Base-by-base conservation (phyloP, 805 yeast genomes). In the Yarrowia divulgata region DNA sequence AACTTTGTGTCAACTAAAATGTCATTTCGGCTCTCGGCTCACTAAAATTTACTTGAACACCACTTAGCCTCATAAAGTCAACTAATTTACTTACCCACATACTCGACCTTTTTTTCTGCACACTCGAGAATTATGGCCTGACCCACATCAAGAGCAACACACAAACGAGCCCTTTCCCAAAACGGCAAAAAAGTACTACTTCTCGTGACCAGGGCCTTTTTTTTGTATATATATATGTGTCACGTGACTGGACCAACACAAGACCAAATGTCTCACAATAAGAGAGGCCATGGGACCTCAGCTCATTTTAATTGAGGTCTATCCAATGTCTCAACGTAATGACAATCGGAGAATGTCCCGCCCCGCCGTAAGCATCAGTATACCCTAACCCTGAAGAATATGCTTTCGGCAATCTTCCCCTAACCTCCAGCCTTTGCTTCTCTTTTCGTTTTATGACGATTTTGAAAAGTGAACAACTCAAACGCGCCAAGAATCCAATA, bases 401-500 rank as follows among this genome's bases (percentile, higher is more conserved):
- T 23, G 34, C 7, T 46, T 43, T 23, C 29, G 29, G 29, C 29
- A 23, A 23, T 23, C 29, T 23, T 23, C 29, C 29, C 57, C 39
- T 34, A 50, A 50, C 57, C 57, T 9, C 32, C 32, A 49, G 39
- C 52, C 35, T 29, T 13, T 46, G 3, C n/a, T 13, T 39, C 40
- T 39, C 13, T 9, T n/a, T 34, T 34, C 55, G 37, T n/a, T n/a
- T 49, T 49, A 2, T 29, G 52, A 29, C 34, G 18, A 23, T 35
- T 50, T 35, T 50, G 29, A 50, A 50, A 50, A 50, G 58, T 52
- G 57, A 52, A 37, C 19, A 54, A 54, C 60, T 16, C 45, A 39
- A 54, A 54, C 60, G 60, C 60, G 60, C 60, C 60, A 54, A 54
- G 45, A 54, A 54, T 34, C 45, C 60, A 54, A 54, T 54, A 54